These are phyloP conservation scores for Syncephalastrum contaminatum DNA, from an alignment of 371 early-diverging fungal genomes.

Conservation along the genomic window DNA sequence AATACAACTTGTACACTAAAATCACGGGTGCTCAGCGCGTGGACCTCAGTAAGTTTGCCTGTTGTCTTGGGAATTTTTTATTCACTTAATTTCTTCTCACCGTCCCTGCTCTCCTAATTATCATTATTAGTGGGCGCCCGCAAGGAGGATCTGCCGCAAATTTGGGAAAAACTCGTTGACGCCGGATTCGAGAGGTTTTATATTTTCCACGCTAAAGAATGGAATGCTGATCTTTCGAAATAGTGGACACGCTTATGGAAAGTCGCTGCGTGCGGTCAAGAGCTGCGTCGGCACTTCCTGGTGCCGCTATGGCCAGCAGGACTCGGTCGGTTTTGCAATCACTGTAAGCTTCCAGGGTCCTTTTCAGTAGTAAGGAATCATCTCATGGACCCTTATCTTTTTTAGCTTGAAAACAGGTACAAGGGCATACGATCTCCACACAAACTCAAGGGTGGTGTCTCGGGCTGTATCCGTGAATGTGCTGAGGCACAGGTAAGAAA, in stretches of 20 bases:
- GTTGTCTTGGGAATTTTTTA: neutral
- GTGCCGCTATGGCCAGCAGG: constrained; percentile 71
- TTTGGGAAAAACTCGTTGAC: constrained; percentile 63
- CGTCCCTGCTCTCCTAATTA: neutral
- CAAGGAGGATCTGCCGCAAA: constrained; percentile 61
- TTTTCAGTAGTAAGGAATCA: neutral
- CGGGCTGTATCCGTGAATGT: constrained; percentile 68
- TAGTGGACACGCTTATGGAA: constrained; percentile 73
- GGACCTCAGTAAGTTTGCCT: constrained; percentile 34
- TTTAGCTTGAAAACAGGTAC: constrained; percentile 60
- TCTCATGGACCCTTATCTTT: neutral
- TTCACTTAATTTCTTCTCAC: neutral
- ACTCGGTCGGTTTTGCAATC: constrained; percentile 70
- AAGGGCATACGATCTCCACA: constrained; percentile 69
- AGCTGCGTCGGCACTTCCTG: constrained; percentile 69
- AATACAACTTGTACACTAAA: constrained; percentile 64
- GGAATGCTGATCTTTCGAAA: constrained; percentile 52
- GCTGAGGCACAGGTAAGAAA: constrained; percentile 62
- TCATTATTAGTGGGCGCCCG: constrained; percentile 57
- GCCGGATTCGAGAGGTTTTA: constrained; percentile 60
- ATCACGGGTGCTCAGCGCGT: constrained; percentile 70
- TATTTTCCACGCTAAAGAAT: constrained; percentile 43
- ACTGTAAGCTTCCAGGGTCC: constrained; percentile 3
- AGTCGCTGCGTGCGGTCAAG: constrained; percentile 71
- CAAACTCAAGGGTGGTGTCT: constrained; percentile 63